A percentile compares a stretch with the other conserved stretches of the same genome.
phyloP scores from a whole-genome alignment of 495 filamentous ascomycete species.

The Penicillium simplicissimum region DNA sequence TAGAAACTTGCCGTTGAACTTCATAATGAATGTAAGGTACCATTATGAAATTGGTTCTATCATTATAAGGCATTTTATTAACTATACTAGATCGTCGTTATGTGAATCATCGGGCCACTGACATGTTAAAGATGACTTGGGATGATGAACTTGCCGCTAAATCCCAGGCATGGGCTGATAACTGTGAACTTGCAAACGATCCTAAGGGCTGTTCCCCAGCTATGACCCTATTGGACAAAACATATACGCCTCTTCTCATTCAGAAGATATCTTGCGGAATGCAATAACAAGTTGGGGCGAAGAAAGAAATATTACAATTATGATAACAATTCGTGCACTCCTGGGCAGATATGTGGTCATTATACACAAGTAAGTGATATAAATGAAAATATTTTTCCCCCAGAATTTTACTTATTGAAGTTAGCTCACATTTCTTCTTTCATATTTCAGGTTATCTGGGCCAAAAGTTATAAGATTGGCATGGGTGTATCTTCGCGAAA shows the following conservation, averaged over 20 bases:
- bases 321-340: neutral
- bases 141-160: neutral
- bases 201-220: neutral
- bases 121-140: constrained; percentile 1
- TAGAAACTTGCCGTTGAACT: neutral
- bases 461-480: constrained; percentile 1
- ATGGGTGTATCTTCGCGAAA: constrained; percentile 1
- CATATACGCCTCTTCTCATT: neutral
- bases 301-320: too few species aligned
- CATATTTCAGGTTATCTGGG: neutral
- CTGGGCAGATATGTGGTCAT: neutral
- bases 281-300: neutral
- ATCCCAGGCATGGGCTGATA: neutral
- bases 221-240: neutral
- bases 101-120: neutral
- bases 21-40: neutral
- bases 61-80: neutral
- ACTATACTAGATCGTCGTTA: neutral
- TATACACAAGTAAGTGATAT: neutral
- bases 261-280: neutral
- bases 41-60: neutral
- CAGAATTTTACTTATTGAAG: neutral
- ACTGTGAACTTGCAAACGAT: neutral
- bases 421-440: neutral
- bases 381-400: neutral